Percentiles rank a stretch among this genome's conserved stretches.
These are phyloP conservation scores for Scortechinia acanthostroma DNA, from an alignment of 2,329 filamentous ascomycete species.

Conservation along the genomic window DNA sequence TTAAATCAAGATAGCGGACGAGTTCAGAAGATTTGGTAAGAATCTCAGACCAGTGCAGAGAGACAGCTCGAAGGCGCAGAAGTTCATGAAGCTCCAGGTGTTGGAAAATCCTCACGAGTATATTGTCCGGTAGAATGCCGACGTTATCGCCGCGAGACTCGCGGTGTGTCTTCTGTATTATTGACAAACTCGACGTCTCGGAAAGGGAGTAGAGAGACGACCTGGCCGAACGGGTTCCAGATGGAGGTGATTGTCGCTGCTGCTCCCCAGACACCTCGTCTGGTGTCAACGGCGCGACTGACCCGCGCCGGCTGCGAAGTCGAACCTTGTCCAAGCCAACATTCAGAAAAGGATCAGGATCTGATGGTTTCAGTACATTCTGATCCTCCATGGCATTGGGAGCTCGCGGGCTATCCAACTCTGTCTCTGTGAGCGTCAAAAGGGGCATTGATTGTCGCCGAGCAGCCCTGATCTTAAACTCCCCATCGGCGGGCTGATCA, in stretches of 20 bases:
- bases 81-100: conserved; percentile 57
- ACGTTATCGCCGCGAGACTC: not conserved
- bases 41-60: conserved; percentile 62
- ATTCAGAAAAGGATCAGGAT: not conserved
- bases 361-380: not conserved
- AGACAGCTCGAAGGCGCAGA: conserved; percentile 57
- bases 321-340: conserved; percentile 2
- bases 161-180: conserved; percentile 17
- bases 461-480: not conserved
- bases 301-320: not conserved
- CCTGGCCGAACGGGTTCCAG: not conserved
- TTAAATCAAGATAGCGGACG: conserved; percentile 58
- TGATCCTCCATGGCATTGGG: not conserved
- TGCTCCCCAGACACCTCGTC: not conserved
- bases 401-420: not conserved
- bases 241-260: not conserved
- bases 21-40: conserved; percentile 53
- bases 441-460: not conserved
- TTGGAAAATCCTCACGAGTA: conserved; percentile 52
- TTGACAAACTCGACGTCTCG: conserved; percentile 19
- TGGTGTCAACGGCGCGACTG: not conserved
- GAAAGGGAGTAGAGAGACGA: not conserved
- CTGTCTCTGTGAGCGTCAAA: not conserved
- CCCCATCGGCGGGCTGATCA: conserved; percentile 17
- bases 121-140: conserved; percentile 41